Percentiles rank a stretch among this genome's conserved stretches.
Evolutionary conservation across 176 grass and related monocot species (phyloP).

Genomic region (Carex littledalei): DNA sequence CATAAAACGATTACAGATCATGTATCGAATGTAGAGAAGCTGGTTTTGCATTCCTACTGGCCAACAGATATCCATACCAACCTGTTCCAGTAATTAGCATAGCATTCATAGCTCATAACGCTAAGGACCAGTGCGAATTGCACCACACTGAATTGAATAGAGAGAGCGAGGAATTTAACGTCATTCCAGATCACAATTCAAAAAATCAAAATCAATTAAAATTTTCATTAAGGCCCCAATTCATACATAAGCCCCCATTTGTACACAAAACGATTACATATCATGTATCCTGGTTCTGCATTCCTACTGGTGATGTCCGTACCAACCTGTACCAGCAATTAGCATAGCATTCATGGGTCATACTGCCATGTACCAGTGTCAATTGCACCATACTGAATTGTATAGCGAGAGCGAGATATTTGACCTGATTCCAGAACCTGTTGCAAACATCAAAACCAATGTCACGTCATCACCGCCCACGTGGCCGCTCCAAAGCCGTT

Average conservation of each 20-base stretch:
- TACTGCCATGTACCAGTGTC: not conserved
- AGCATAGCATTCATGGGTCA: not conserved
- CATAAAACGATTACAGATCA: not conserved
- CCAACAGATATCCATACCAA: not conserved
- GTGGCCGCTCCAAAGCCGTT: constrained; percentile 38
- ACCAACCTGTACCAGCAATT: not conserved
- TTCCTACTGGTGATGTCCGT: not conserved
- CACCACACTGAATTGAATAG: too few species aligned
- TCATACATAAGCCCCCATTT: not conserved
- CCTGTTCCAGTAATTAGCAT: not conserved
- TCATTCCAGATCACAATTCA: constrained; percentile 8
- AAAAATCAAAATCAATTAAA: not conserved
- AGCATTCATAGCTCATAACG: not conserved
- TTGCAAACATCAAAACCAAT: constrained; percentile 66
- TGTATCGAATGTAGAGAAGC: not conserved
- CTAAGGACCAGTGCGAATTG: not conserved
- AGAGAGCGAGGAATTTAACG: too few species aligned
- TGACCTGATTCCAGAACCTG: constrained; percentile 84
- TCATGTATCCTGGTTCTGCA: not conserved
- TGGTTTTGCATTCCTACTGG: not conserved
- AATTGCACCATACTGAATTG: not conserved
- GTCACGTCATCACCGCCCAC: constrained; percentile 32
- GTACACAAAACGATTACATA: not conserved
- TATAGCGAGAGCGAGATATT: not conserved
- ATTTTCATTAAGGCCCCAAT: not conserved